Evolutionary conservation across 441 rosid genomes (phyloP).

Genomic region (Erodium moschatum): DNA sequence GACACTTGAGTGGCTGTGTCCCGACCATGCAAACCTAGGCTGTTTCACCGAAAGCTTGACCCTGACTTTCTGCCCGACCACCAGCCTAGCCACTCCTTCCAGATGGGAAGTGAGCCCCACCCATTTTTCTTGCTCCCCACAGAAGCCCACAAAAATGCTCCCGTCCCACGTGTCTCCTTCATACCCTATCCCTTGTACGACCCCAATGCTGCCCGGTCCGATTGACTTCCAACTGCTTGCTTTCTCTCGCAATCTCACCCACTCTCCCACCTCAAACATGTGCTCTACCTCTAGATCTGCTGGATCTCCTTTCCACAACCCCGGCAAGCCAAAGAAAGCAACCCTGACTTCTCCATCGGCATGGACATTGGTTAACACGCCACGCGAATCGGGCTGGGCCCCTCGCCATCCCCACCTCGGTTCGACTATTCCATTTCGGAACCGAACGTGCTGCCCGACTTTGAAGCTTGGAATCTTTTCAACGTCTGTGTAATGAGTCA

Average conservation of each 20-base stretch:
- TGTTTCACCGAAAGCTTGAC: conserved; percentile 75
- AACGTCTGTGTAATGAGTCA: conserved; percentile 71
- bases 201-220: conserved; percentile 72
- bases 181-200: conserved; percentile 81
- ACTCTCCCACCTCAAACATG: conserved; percentile 84
- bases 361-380: conserved; percentile 72
- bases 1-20: conserved; percentile 65
- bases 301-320: conserved; percentile 95
- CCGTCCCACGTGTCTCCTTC: conserved; percentile 84
- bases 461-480: conserved; percentile 73
- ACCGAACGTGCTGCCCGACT: conserved; percentile 84
- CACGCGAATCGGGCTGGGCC: conserved; percentile 57
- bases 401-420: conserved; percentile 99
- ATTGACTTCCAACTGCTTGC: conserved; percentile 65
- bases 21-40: conserved; percentile 96
- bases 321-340: conserved; percentile 74
- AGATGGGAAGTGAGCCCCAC: conserved; percentile 60
- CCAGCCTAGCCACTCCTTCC: conserved; percentile 53
- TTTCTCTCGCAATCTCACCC: conserved; percentile 68
- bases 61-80: conserved; percentile 65
- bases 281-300: conserved; percentile 74
- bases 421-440: conserved; percentile 62
- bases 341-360: conserved; percentile 90
- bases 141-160: conserved; percentile 64
- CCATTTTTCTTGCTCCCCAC: conserved; percentile 96